Base-by-base conservation (phyloP, 2,329 filamentous ascomycete species). In the Aspergillus ochraceoroseus region DNA sequence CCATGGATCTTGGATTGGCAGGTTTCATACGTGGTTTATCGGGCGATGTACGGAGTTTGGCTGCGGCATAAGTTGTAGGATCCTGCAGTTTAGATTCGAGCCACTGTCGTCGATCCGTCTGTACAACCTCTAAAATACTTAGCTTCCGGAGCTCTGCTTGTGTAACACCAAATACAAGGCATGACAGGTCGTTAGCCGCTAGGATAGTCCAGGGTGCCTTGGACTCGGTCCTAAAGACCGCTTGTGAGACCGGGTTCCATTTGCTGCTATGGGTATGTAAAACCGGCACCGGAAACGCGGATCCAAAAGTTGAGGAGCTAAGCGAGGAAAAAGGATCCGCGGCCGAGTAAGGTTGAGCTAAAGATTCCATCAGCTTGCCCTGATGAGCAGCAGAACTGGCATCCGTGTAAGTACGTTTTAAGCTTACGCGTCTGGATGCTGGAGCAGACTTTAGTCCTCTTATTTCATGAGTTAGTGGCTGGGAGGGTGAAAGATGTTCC, bases 81-180 rank as follows among this genome's bases (percentile, higher is more conserved):
- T 83, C 77, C 48, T 79, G 73, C 29, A 98, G 73, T 64, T 89
- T 95, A 47, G 83, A 80, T 59, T 94, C 87, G 17, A 98, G 73
- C 92, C 92, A 98, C 18, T 82, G 79, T 51, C 90, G 75, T 43
- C 88, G 77, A 63, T 95, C 90, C 62, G 89, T 81, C 63, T 90
- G 85, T 12, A 98, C 88, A 19, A 98, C 87, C 61, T 96, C 89
- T 43, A 98, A 67, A 41, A 98, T 96, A 32, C 92, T 90, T 72
- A 96, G 81, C 60, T 88, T 95, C 40, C 88, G 81, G 15, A 98
- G 86, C 64, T 98, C 92, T 3, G 87, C 86, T 58, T 87, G 87
- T n/a, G 89, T 95, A 7, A 98, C 87, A n/a, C 92, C 92, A 67
- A 96, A 98, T n/a, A 96, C 83, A 29, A 98, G 73, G 65, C 92